Conservation (phyloP, 2,329 filamentous ascomycete genomes). For the Botrytis hyacinthi region DNA sequence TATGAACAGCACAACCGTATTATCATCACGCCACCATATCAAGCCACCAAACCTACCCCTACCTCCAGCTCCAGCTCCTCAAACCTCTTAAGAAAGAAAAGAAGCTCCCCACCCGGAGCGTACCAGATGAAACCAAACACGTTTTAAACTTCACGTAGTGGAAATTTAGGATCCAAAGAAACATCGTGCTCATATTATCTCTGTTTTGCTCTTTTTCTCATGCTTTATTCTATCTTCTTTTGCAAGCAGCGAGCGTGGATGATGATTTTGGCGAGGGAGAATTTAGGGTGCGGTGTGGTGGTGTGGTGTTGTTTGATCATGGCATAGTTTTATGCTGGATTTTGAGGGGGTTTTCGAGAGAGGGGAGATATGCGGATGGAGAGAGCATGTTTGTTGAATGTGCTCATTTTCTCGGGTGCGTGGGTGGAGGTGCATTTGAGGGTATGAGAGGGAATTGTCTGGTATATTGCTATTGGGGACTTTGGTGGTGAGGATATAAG, state of each 20-base stretch:
- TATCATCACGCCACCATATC: not conserved
- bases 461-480: not conserved
- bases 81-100: not conserved
- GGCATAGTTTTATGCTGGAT: not conserved
- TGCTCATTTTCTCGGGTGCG: not conserved
- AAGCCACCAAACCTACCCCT: no score
- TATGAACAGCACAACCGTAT: not conserved
- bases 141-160: not conserved
- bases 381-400: not conserved
- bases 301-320: not conserved
- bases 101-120: not conserved
- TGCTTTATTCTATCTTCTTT: not conserved
- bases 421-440: not conserved
- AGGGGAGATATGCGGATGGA: not conserved
- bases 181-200: not conserved
- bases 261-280: not conserved
- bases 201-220: not conserved
- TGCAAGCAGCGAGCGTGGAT: no score
- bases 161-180: accelerated
- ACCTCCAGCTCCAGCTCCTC: not conserved
- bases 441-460: not conserved
- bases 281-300: not conserved
- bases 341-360: not conserved
- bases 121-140: not conserved
- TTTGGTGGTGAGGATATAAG: not conserved